phyloP scores from a whole-genome alignment of 495 filamentous ascomycete species.

The Articulospora tetracladia region DNA sequence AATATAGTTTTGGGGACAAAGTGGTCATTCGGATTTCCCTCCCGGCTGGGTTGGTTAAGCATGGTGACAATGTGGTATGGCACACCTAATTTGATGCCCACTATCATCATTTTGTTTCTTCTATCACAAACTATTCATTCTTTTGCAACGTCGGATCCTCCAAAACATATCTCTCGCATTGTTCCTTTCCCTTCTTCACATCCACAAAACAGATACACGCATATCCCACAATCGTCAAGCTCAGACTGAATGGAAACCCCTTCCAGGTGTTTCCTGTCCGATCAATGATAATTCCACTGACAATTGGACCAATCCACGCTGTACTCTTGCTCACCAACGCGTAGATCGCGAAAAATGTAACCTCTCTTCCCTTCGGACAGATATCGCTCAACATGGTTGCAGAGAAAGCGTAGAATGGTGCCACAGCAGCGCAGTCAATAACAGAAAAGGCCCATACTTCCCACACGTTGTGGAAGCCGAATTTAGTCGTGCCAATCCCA shows the following conservation, averaged over 20 bases:
- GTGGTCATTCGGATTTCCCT: too few relatives aligned
- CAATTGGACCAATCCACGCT: conserved; percentile 60
- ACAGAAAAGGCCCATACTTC: conserved; percentile 62
- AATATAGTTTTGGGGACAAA: too few relatives aligned
- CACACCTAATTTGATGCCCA: too few relatives aligned
- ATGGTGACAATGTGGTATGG: too few relatives aligned
- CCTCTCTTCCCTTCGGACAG: conserved; percentile 60
- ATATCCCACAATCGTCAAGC: not conserved
- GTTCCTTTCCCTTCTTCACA: not conserved
- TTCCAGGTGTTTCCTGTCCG: not conserved
- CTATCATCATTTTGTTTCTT: too few relatives aligned
- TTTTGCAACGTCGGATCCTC: not conserved
- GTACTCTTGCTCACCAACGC: conserved; percentile 63
- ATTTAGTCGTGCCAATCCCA: conserved; percentile 57
- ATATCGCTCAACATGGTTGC: conserved; percentile 68
- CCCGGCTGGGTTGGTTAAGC: too few relatives aligned
- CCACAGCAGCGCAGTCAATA: conserved; percentile 62
- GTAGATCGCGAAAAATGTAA: conserved; percentile 65
- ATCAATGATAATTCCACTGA: conserved; percentile 64
- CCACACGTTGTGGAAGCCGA: conserved; percentile 61
- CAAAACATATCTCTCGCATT: not conserved
- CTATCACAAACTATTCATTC: too few relatives aligned
- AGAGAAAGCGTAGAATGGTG: conserved; percentile 65
- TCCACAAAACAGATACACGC: not conserved
- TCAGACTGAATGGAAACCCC: not conserved